These are phyloP conservation scores for Alternaria panax DNA, from an alignment of 2,329 filamentous ascomycete species.

Conservation along the genomic window DNA sequence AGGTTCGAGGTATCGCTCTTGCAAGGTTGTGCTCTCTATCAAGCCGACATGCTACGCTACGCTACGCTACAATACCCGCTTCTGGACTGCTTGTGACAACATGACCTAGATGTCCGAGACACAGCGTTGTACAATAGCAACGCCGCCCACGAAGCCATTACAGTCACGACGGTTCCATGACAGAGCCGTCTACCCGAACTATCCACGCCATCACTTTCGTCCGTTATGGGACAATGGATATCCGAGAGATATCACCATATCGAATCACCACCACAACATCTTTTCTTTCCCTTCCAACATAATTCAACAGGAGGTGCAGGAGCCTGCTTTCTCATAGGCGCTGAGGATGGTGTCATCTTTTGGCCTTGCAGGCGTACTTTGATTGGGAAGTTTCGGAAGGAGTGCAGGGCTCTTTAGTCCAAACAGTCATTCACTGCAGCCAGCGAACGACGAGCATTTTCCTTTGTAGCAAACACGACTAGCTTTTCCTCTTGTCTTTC, in stretches of 20 bases:
- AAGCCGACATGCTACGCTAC: neutral
- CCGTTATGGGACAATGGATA: neutral
- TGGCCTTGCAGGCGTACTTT: neutral
- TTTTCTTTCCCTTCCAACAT: neutral
- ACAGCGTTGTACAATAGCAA: neutral
- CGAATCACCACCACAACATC: neutral
- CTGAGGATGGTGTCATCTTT: constrained; percentile 2
- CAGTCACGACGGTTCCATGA: neutral
- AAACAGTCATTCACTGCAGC: constrained; percentile 30
- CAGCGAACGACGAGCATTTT: constrained; percentile 25
- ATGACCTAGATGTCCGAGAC: neutral
- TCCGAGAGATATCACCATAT: neutral
- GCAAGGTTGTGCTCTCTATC: neutral
- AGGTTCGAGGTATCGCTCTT: neutral
- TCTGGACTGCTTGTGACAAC: neutral
- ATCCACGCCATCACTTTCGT: neutral
- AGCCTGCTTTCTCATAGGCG: neutral
- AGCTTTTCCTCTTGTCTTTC: constrained; percentile 1
- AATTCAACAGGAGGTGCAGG: constrained; percentile 1
- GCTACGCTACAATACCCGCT: neutral
- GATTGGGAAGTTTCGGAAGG: neutral
- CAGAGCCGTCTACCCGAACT: neutral
- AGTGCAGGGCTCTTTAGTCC: neutral
- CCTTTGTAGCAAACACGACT: constrained; percentile 31
- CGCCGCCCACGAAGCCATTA: neutral